These are phyloP conservation scores for Barnettozyma sucrosica DNA, from an alignment of 805 yeast genomes.

Conservation along the genomic window DNA sequence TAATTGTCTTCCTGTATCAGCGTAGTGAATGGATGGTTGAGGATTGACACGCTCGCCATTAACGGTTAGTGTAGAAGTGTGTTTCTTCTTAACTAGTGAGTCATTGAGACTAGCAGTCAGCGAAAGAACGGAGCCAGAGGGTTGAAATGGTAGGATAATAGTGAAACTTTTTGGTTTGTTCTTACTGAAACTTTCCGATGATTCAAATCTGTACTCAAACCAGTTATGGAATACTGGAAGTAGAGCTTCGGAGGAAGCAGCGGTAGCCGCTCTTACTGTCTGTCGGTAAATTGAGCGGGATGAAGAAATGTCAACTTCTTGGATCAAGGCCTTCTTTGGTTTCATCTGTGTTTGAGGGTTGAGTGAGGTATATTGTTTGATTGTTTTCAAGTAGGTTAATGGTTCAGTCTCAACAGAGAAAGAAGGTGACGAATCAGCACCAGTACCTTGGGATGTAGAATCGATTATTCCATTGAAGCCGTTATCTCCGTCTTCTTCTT, in stretches of 20 bases:
- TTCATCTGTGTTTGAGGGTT: conserved; percentile 5
- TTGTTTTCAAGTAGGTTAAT: neutral
- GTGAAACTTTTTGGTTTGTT: conserved; percentile 34
- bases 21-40: conserved; percentile 37
- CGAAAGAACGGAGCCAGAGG: conserved; percentile 36
- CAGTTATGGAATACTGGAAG: conserved; percentile 26
- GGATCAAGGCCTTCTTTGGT: conserved; percentile 23
- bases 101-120: conserved; percentile 40
- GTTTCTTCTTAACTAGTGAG: conserved; percentile 33
- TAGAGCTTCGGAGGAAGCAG: conserved; percentile 6
- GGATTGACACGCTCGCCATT: conserved; percentile 42
- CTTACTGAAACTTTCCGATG: conserved; percentile 15
- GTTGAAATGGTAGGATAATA: conserved; percentile 41
- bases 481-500: conserved; percentile 2
- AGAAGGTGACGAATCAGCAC: neutral
- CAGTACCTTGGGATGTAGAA: neutral
- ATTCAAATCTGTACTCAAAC: conserved; percentile 34
- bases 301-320: conserved; percentile 27
- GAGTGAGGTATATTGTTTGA: neutral
- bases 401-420: conserved; percentile 3
- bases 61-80: conserved; percentile 33
- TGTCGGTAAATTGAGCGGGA: conserved; percentile 27
- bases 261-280: conserved; percentile 18
- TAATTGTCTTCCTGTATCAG: conserved; percentile 24
- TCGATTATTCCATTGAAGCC: neutral